Evolutionary conservation across 2,329 filamentous ascomycete species (phyloP).

Genomic region (Calycina herbarum): DNA sequence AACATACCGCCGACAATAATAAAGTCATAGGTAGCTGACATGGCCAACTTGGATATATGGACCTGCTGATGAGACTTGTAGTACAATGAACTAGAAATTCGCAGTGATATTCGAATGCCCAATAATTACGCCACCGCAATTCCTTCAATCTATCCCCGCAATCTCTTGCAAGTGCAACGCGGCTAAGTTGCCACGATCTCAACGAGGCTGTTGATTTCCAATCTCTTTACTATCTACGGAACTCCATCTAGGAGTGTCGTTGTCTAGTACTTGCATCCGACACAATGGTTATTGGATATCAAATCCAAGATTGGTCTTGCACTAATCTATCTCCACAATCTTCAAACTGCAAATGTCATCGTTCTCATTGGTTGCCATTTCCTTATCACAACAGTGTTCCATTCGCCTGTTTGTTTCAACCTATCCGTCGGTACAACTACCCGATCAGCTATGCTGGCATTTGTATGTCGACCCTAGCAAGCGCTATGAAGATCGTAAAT

Average conservation of each 20-base stretch:
- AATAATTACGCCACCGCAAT: neutral
- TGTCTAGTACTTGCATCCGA: neutral
- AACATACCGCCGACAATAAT: conserved; percentile 10
- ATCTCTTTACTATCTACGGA: neutral
- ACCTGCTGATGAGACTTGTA: neutral
- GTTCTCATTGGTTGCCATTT: neutral
- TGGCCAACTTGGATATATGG: neutral
- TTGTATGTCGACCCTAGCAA: neutral
- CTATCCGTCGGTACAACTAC: neutral
- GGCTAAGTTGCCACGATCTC: neutral
- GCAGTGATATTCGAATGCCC: neutral
- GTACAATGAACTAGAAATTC: neutral
- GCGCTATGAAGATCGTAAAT: neutral
- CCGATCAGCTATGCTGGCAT: neutral
- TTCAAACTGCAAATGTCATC: neutral
- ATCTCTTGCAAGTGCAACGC: neutral
- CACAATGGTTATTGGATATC: neutral
- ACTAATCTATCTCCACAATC: neutral
- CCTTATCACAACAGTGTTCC: neutral
- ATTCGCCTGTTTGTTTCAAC: neutral
- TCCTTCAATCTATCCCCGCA: neutral
- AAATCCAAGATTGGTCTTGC: neutral
- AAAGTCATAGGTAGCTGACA: conserved; percentile 8
- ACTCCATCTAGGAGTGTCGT: neutral
- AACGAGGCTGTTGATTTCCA: neutral